Evolutionary conservation across 768 basidiomycete genomes (phyloP), one percentile per base, ranked within the genome.

Genomic region (Austroboletus eburneus): DNA sequence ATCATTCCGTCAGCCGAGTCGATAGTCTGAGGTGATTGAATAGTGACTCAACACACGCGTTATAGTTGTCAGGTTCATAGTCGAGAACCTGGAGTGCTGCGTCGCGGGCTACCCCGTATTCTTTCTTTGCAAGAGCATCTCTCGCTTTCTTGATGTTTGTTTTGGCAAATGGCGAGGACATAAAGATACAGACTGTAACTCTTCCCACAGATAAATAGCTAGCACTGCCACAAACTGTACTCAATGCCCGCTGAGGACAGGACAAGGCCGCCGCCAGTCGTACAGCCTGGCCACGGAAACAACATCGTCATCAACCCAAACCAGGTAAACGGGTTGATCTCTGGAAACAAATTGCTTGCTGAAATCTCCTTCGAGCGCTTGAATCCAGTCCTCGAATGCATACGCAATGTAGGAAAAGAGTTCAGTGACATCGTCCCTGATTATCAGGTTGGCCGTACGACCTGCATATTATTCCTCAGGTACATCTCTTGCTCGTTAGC

Each of bases 371-470:
- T 35, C 37, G 57, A 96, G 87, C 76, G 91, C 48, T 80, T 87
- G 18, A 99, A 99, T 62, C 89, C 89, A 1, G 73, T 97, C n/a
- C 77, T 97, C 17, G 83, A 90, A 59, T 78, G 77, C 55, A 87
- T 98, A 43, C 79, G 85, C 50, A 90, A 91, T 67, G 87, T 96
- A 3, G 81, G 87, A 2, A 94, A 92, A 67, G 93, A 98, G 64
- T 96, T 91, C 57, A 90, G 90, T 0, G 94, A 98, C 59, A 93
- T 98, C 49, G 75, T 87, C 16, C 82, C 86, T 20, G 96, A 99
- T 67, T 99, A 89, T 65, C 93, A 97, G 64, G 94, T 99, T 16
- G 96, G 96, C 18, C 76, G 85, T 18, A 97, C 94, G 22, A 93
- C 92, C 2, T 88, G 93, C 17, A 87, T 94, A 9, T 68, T 99